Evolutionary conservation across 192 early-diverging fungal genomes (phyloP).

Genomic region (Oehlia diaphana): DNA sequence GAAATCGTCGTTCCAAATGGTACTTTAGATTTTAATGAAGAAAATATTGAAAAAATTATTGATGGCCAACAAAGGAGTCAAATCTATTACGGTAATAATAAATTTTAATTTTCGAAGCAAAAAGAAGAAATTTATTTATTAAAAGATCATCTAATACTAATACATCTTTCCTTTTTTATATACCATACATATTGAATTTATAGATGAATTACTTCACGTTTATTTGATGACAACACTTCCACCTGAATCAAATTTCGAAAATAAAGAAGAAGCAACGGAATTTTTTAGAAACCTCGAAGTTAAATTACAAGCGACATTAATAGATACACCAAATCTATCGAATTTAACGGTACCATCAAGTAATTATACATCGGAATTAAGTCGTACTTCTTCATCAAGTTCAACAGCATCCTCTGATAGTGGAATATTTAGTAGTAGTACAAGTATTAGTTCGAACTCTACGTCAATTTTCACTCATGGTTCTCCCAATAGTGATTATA

Average conservation of each 20-base stretch:
- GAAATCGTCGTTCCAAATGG: not conserved
- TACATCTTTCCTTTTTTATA: too few relatives aligned
- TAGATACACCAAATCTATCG: not conserved
- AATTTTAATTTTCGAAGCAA: not conserved
- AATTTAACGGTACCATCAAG: not conserved
- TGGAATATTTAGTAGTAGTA: not conserved
- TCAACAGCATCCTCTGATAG: not conserved
- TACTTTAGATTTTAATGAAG: not conserved
- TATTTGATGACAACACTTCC: not conserved
- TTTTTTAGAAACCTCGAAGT: not conserved
- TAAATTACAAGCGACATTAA: not conserved
- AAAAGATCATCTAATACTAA: too few relatives aligned
- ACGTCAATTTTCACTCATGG: constrained; percentile 31
- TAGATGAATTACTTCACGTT: not conserved
- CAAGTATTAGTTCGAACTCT: constrained; percentile 10
- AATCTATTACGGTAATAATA: not conserved
- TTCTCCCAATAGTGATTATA: constrained; percentile 27
- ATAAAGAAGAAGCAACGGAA: not conserved
- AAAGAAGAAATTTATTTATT: not conserved
- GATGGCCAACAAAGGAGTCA: not conserved
- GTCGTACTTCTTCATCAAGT: not conserved
- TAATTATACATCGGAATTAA: not conserved
- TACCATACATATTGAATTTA: too few relatives aligned
- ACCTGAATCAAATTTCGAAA: not conserved
- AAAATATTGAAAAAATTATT: not conserved